These are phyloP conservation scores for Cynara cardunculus DNA, from an alignment of 129 eudicot species.

Conservation along the genomic window DNA sequence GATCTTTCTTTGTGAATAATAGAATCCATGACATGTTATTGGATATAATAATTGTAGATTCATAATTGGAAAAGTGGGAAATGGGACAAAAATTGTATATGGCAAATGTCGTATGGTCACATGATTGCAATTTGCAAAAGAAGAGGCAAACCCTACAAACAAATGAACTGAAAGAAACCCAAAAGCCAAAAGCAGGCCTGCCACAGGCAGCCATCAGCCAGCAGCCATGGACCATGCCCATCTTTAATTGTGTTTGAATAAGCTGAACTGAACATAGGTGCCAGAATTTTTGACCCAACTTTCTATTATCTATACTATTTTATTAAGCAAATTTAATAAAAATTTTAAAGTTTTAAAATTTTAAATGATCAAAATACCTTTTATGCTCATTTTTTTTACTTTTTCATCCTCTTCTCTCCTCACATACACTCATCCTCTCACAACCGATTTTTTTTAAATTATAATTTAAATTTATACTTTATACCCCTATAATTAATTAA, in stretches of 20 bases:
- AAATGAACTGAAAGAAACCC: constrained; percentile 2
- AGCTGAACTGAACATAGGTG: neutral
- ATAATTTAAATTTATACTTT: too few relatives aligned
- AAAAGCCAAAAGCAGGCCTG: constrained; percentile 12
- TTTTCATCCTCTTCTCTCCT: too few relatives aligned
- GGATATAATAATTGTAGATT: neutral
- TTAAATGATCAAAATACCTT: too few relatives aligned
- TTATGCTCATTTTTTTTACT: too few relatives aligned
- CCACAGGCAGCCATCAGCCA: neutral
- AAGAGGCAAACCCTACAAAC: constrained; percentile 21
- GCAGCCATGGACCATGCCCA: neutral
- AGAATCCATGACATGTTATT: neutral
- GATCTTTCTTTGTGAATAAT: too few relatives aligned
- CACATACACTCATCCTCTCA: too few relatives aligned
- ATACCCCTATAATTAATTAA: too few relatives aligned
- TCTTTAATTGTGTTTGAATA: neutral
- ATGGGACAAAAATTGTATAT: constrained; percentile 27
- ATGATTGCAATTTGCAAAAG: constrained; percentile 21
- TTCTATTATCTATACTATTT: neutral
- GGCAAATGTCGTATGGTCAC: constrained; percentile 1
- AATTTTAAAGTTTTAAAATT: too few relatives aligned
- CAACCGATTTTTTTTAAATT: too few relatives aligned
- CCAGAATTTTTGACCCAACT: neutral
- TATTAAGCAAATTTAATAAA: too few relatives aligned
- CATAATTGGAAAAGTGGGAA: neutral